Base-by-base conservation (phyloP, 139 green algal genomes). In the Coccomyxa sp. region DNA sequence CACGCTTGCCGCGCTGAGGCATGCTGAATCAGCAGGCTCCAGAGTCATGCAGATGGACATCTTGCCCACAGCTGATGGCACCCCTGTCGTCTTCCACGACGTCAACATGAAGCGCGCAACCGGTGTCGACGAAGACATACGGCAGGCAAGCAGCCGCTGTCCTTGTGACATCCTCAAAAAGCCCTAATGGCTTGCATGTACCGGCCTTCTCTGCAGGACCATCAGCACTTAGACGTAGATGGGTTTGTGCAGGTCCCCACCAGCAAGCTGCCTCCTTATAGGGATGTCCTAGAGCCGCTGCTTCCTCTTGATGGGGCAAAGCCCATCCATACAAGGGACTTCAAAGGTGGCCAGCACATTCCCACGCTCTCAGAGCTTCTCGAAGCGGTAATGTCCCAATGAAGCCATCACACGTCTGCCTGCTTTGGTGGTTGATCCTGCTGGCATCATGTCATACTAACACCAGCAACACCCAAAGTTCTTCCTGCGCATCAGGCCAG, bases 11-110 rank as follows among this genome's bases (percentile, higher is more conserved):
- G 64, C 64, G 10, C 34, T 72, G 7, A 35, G 64, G n/a, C 18
- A 29, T 72, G 64, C 64, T 37, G 64, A 72, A 72, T 22, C 24
- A 4, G 64, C 64, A n/a, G 64, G 64, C 24, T 72, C 64, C 29
- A n/a, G 64, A 33, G 50, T 64, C 5, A 72, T 72, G 64, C 64
- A 72, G 64, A 72, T 72, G 64, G 64, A 72, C 64, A 36, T 72
- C 31, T 36, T 72, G 29, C 64, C 29, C 1, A 72, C 64, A 72
- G 24, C 29, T n/a, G 64, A 72, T n/a, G 64, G 64, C 22, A 72
- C 29, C 29, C 64, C 64, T 22, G 64, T 72, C 31, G 64, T 72
- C 14, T 72, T 72, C 31, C 64, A 72, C 34, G 64, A 72, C 29
- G 10, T 72, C 24, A 72, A 36, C 31, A 35, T 72, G 29, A 72